Conservation (phyloP, 495 filamentous ascomycete genomes). For the Mytilinidion resinicola region DNA sequence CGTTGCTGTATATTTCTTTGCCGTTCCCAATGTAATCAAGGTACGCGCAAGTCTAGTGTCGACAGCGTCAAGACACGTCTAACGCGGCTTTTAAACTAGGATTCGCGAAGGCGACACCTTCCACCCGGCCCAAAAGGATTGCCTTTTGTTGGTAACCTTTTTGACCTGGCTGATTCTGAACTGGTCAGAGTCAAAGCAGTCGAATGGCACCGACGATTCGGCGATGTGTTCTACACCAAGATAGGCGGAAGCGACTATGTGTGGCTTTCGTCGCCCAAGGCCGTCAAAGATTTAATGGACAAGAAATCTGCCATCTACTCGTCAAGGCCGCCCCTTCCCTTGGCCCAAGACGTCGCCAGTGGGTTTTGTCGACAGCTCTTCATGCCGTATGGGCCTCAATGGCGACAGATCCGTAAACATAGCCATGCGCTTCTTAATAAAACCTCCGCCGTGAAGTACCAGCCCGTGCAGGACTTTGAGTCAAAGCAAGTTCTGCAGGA, state of each 20-base stretch:
- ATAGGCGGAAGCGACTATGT: conserved; percentile 26
- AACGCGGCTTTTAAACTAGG: conserved; percentile 2
- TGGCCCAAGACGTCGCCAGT: conserved; percentile 26
- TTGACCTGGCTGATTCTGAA: conserved; percentile 24
- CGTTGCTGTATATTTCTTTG: conserved; percentile 15
- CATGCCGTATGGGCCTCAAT: conserved; percentile 25
- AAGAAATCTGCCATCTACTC: conserved; percentile 26
- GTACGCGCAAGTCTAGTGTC: not conserved
- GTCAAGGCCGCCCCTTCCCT: conserved; percentile 24
- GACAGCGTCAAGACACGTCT: not conserved
- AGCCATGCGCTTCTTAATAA: conserved; percentile 27
- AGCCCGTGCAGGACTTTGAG: conserved; percentile 34
- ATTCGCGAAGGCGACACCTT: conserved; percentile 20
- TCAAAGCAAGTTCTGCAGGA: conserved; percentile 29
- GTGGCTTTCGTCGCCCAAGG: conserved; percentile 23
- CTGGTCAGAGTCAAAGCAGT: conserved; percentile 16
- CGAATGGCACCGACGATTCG: conserved; percentile 21
- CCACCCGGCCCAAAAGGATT: conserved; percentile 23
- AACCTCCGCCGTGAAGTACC: conserved; percentile 23
- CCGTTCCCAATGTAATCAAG: conserved; percentile 22
- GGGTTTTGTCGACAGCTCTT: conserved; percentile 23
- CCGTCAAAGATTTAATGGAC: conserved; percentile 28
- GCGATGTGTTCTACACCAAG: conserved; percentile 27
- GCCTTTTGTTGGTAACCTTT: conserved; percentile 23
- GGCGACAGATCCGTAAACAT: conserved; percentile 29